Percentiles rank a stretch among this genome's conserved stretches.
These are phyloP conservation scores for Alternaria tenuissima DNA, from an alignment of 2,329 filamentous ascomycete species.

Conservation along the genomic window DNA sequence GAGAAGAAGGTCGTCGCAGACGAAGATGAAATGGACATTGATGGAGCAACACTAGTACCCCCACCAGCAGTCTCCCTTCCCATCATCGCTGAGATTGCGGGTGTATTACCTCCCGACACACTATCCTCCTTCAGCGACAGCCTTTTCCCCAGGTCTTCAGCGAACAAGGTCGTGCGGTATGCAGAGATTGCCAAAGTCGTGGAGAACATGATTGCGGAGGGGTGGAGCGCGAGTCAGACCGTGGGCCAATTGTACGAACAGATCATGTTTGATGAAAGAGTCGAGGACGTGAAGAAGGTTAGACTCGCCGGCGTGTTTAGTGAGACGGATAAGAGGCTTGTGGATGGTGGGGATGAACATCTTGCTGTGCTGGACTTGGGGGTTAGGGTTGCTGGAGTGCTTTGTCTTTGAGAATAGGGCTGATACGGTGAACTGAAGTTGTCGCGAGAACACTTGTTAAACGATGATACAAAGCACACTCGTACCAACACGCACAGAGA, in stretches of 20 bases:
- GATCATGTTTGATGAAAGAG: slow-evolving; percentile 82
- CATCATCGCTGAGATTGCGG: slow-evolving; percentile 92
- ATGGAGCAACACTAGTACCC: slow-evolving; percentile 21
- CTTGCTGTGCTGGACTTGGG: slow-evolving; percentile 86
- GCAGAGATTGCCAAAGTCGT: slow-evolving; percentile 78
- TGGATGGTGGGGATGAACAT: slow-evolving; percentile 96
- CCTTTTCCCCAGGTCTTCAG: slow-evolving; percentile 68
- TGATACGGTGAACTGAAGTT: not conserved
- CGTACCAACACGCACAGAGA: too few relatives aligned
- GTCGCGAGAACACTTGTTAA: not conserved
- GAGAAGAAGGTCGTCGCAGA: slow-evolving; percentile 56
- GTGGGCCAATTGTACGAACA: slow-evolving; percentile 85
- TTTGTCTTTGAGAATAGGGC: slow-evolving; percentile 56
- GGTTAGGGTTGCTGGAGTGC: slow-evolving; percentile 78
- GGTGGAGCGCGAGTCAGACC: slow-evolving; percentile 93
- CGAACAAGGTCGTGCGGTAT: slow-evolving; percentile 65
- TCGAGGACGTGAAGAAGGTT: slow-evolving; percentile 87
- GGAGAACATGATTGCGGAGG: slow-evolving; percentile 91
- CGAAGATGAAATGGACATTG: slow-evolving; percentile 63
- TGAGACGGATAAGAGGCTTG: slow-evolving; percentile 90
- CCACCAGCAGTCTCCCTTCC: slow-evolving; percentile 65
- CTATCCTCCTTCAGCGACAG: slow-evolving; percentile 75
- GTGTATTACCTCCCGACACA: slow-evolving; percentile 82
- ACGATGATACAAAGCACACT: too few relatives aligned
- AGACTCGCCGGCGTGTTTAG: slow-evolving; percentile 89